Conservation (phyloP, 768 basidiomycete species). For the Astraeus odoratus region DNA sequence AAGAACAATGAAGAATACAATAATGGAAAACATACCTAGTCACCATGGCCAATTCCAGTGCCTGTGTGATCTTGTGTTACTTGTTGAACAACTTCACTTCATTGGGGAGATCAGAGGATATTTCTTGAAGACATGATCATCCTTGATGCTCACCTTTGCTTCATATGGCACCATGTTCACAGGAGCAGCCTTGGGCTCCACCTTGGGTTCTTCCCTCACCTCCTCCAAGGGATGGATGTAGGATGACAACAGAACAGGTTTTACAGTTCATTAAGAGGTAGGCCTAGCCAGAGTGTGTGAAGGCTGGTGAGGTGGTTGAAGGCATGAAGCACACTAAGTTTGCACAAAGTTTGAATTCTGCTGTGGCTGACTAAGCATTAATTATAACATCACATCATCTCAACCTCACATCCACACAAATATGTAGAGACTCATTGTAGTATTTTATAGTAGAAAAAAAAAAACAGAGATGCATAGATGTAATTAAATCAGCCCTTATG, state of each 20-base stretch:
- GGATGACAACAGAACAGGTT: slow-evolving; percentile 16
- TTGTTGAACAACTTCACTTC: slow-evolving; percentile 39
- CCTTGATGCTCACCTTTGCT: slow-evolving; percentile 48
- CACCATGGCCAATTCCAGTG: slow-evolving; percentile 59
- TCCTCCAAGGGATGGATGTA: slow-evolving; percentile 20
- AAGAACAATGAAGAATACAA: neutral
- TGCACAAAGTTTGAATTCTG: no score
- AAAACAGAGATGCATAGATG: no score
- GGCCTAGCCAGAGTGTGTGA: slow-evolving; percentile 43
- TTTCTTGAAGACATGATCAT: slow-evolving; percentile 65
- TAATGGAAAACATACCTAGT: slow-evolving; percentile 70
- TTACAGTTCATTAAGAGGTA: slow-evolving; percentile 33
- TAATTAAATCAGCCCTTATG: no score
- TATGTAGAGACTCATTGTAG: no score
- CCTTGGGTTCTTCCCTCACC: slow-evolving; percentile 29
- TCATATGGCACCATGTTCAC: slow-evolving; percentile 20
- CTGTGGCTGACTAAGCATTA: no score
- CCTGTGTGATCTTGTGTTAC: slow-evolving; percentile 27
- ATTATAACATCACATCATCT: no score
- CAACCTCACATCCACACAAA: no score
- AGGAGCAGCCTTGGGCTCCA: slow-evolving; percentile 17
- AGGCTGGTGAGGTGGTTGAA: slow-evolving; percentile 52
- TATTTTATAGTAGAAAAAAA: no score
- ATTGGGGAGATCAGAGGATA: slow-evolving; percentile 57
- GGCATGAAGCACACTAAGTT: no score